phyloP scores from a whole-genome alignment of 805 yeast genomes.

The Suhomyces xylopsoci region DNA sequence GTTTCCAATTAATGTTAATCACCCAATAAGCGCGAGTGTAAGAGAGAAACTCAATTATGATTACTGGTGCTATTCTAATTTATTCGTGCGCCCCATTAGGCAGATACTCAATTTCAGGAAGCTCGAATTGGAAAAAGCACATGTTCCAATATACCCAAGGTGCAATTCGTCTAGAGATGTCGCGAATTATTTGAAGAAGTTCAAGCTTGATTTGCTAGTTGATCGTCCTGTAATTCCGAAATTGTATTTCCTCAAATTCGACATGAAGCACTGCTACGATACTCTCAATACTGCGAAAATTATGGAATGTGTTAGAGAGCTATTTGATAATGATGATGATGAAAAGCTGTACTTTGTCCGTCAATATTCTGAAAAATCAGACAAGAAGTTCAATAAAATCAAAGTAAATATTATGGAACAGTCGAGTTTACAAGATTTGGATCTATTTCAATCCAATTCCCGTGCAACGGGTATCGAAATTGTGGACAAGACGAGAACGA shows the following conservation, averaged over 20 bases:
- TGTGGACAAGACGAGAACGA: conserved; percentile 29
- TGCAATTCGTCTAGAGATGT: conserved; percentile 47
- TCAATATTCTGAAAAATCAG: conserved; percentile 10
- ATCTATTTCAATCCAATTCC: conserved; percentile 6
- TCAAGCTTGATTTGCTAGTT: conserved; percentile 21
- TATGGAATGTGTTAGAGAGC: conserved; percentile 26
- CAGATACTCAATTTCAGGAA: conserved; percentile 20
- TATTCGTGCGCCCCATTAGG: conserved; percentile 44
- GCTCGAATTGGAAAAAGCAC: conserved; percentile 10
- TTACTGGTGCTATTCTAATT: conserved; percentile 32
- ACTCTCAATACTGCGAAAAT: conserved; percentile 52
- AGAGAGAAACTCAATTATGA: conserved; percentile 32
- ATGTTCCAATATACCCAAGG: conserved; percentile 21
- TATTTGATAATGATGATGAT: conserved; percentile 22
- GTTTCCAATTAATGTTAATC: neutral
- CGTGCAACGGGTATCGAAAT: conserved; percentile 9
- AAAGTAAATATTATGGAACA: conserved; percentile 12
- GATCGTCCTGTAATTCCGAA: conserved; percentile 2
- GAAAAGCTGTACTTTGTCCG: conserved; percentile 20
- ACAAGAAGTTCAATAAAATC: neutral
- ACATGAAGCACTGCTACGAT: conserved; percentile 75
- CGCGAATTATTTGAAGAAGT: conserved; percentile 35
- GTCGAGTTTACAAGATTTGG: conserved; percentile 12
- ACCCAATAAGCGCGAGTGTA: conserved; percentile 7
- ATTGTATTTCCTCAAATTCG: conserved; percentile 65